Conservation (phyloP, 2,329 filamentous ascomycete genomes). For the Exophiala xenobiotica region DNA sequence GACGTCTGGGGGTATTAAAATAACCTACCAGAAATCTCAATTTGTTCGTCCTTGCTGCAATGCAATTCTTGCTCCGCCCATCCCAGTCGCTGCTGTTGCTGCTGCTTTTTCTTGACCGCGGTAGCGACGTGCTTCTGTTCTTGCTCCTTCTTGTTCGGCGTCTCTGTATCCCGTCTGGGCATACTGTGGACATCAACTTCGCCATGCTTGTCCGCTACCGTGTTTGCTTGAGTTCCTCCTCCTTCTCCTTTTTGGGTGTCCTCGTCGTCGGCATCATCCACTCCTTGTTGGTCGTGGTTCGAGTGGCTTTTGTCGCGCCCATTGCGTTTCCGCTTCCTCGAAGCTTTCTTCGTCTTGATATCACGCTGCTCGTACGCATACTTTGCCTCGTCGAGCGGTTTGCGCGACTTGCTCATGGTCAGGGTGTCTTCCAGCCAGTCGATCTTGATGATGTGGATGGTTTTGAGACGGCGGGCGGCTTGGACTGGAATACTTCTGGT, state of each 20-base stretch:
- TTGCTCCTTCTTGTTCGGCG: neutral
- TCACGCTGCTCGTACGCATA: constrained; percentile 32
- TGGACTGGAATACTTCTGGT: constrained; percentile 37
- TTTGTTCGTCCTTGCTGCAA: constrained; percentile 8
- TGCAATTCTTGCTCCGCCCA: neutral
- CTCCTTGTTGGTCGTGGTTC: too few relatives aligned
- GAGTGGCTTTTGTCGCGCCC: neutral
- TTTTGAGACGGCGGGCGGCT: constrained; percentile 39
- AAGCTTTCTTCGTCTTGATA: neutral
- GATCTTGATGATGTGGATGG: constrained; percentile 45
- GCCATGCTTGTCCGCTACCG: too few relatives aligned
- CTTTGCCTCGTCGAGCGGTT: constrained; percentile 36
- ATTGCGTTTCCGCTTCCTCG: neutral
- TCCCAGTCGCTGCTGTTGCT: too few relatives aligned
- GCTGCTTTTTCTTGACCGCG: neutral
- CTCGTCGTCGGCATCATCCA: too few relatives aligned
- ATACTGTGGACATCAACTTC: too few relatives aligned
- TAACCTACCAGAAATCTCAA: constrained; percentile 15
- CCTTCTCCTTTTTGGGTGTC: too few relatives aligned
- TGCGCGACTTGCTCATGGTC: constrained; percentile 32
- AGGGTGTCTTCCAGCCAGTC: constrained; percentile 51
- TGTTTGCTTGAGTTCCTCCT: too few relatives aligned
- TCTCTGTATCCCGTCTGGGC: too few relatives aligned
- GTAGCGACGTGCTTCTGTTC: too few relatives aligned
- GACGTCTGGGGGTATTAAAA: neutral